Percentiles rank a stretch among this genome's conserved stretches.
These are phyloP conservation scores for Debaryomyces nepalensis DNA, from an alignment of 1,139 yeast species.

Conservation along the genomic window DNA sequence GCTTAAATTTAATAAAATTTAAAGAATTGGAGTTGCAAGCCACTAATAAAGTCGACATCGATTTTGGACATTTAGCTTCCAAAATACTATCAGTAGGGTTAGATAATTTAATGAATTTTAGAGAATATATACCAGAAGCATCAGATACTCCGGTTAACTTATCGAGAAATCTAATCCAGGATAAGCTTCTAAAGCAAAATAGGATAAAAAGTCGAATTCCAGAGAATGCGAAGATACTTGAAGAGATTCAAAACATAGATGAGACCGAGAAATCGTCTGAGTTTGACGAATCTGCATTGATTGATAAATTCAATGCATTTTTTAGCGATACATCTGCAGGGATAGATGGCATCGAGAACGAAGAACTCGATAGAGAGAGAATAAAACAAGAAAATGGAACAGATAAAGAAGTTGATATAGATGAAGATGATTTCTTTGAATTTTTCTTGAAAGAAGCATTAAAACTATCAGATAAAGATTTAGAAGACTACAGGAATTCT, in stretches of 20 bases:
- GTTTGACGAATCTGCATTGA: constrained; percentile 16
- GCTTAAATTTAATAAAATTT: constrained; percentile 9
- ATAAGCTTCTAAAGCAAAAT: constrained; percentile 12
- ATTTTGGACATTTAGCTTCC: constrained; percentile 6
- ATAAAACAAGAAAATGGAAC: constrained; percentile 14
- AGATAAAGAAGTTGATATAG: constrained; percentile 37
- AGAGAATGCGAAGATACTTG: constrained; percentile 5
- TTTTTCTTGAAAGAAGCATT: constrained; percentile 58
- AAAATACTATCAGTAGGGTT: constrained; percentile 11
- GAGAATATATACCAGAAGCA: neutral
- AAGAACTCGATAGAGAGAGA: constrained; percentile 15
- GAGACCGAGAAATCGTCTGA: neutral
- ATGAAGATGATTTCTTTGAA: constrained; percentile 69
- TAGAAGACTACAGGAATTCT: constrained; percentile 26
- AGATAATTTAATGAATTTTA: neutral
- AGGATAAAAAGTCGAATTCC: constrained; percentile 8
- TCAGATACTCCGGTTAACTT: neutral
- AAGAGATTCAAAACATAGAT: neutral
- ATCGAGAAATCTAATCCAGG: constrained; percentile 15
- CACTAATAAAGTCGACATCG: neutral
- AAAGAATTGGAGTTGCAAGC: constrained; percentile 6
- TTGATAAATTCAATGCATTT: constrained; percentile 16
- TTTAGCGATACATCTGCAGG: constrained; percentile 18
- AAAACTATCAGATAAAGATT: constrained; percentile 43
- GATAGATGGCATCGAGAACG: constrained; percentile 17